Evolutionary conservation across 1,284 basidiomycete genomes (phyloP).

Genomic region (Cryptococcus sp.): DNA sequence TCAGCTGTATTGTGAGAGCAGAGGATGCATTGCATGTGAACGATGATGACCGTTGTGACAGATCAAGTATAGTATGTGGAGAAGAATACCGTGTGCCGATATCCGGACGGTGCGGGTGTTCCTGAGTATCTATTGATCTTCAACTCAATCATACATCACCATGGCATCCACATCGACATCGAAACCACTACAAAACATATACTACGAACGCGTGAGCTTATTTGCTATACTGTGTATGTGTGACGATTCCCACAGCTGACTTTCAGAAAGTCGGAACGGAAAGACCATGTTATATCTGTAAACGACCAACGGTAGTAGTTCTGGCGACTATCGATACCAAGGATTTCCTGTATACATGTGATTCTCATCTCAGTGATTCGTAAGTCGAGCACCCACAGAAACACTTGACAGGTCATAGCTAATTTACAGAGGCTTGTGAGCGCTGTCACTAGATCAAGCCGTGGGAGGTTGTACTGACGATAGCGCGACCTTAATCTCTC

Average conservation of each 20-base stretch:
- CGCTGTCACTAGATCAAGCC: constrained; percentile 9
- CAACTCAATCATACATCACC: too few relatives aligned
- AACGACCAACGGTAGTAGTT: constrained; percentile 39
- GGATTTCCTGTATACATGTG: constrained; percentile 46
- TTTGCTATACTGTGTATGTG: neutral
- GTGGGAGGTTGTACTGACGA: constrained; percentile 14
- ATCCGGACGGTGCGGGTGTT: too few relatives aligned
- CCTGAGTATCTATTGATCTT: too few relatives aligned
- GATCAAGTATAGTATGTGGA: too few relatives aligned
- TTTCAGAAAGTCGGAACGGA: constrained; percentile 40
- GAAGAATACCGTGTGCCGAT: too few relatives aligned
- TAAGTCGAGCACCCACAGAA: constrained; percentile 16
- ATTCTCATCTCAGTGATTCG: constrained; percentile 43
- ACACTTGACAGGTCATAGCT: neutral
- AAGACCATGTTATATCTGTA: constrained; percentile 45
- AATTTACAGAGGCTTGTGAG: neutral
- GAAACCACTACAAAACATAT: constrained; percentile 36
- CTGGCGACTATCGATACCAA: constrained; percentile 44
- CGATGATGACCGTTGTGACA: too few relatives aligned
- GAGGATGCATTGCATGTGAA: too few relatives aligned
- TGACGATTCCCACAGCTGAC: neutral
- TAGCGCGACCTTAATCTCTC: constrained; percentile 4
- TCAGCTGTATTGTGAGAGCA: too few relatives aligned
- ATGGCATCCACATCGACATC: neutral
- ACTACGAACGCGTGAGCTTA: constrained; percentile 39